Conservation (phyloP, 1,284 basidiomycete genomes). For the Cutaneotrichosporon mucoides region DNA sequence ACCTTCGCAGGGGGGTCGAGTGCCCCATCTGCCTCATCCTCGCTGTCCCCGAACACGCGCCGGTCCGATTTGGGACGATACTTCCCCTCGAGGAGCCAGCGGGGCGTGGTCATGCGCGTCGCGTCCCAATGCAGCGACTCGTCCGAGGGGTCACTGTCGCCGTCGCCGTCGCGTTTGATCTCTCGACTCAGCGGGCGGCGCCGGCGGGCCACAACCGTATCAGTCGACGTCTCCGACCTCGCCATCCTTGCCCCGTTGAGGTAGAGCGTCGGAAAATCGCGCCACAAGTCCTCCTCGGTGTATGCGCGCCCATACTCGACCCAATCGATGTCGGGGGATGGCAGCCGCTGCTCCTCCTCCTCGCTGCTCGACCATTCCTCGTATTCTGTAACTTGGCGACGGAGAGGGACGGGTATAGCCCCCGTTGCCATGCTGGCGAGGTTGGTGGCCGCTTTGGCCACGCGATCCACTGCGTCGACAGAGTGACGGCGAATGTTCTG, state of each 20-base stretch:
- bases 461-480: neutral
- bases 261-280: neutral
- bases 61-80: neutral
- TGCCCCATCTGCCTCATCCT: neutral
- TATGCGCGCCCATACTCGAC: neutral
- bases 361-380: neutral
- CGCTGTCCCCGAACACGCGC: neutral
- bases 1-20: neutral
- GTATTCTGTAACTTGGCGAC: neutral
- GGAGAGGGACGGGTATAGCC: neutral
- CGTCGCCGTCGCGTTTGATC: neutral
- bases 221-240: neutral
- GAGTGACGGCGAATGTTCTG: neutral
- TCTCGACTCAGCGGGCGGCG: neutral
- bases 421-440: neutral
- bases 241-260: neutral
- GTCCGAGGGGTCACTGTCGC: neutral
- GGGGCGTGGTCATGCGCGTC: neutral
- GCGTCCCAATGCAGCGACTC: neutral
- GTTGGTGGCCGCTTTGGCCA: neutral
- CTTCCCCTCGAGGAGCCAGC: neutral
- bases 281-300: neutral
- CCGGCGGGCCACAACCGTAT: neutral
- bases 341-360: neutral
- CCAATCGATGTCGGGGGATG: neutral